These are phyloP conservation scores for Pseudocercospora fuligena DNA, from an alignment of 2,329 filamentous ascomycete genomes.

Conservation along the genomic window DNA sequence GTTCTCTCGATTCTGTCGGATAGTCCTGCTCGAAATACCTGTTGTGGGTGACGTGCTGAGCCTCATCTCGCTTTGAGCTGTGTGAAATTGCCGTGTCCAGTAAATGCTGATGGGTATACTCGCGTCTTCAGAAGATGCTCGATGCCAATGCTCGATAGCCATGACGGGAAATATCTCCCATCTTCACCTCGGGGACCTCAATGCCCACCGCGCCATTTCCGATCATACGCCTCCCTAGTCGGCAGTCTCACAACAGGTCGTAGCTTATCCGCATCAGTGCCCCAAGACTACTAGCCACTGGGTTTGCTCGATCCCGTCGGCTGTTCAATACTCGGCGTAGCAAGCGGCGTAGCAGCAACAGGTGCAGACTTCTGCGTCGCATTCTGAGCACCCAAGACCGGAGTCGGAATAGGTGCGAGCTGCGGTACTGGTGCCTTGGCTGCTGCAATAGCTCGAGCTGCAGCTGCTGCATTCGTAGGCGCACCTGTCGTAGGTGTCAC, in stretches of 20 bases:
- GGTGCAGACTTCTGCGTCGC: slow-evolving; percentile 21
- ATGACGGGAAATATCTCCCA: not conserved
- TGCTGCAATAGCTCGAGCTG: slow-evolving; percentile 7
- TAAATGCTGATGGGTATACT: not conserved
- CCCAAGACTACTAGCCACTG: slow-evolving; percentile 12
- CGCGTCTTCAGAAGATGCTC: not conserved
- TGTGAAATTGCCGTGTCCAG: not conserved
- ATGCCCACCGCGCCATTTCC: not conserved
- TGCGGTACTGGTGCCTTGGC: slow-evolving; percentile 13
- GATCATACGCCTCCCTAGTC: slow-evolving; percentile 2
- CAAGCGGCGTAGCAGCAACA: slow-evolving; percentile 15
- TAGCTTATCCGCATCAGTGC: slow-evolving; percentile 8
- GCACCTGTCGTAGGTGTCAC: slow-evolving; percentile 29
- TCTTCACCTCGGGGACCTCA: not conserved
- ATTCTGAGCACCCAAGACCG: slow-evolving; percentile 28
- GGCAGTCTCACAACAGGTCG: slow-evolving; percentile 9
- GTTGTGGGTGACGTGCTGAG: too few species aligned
- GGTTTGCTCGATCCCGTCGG: slow-evolving; percentile 4
- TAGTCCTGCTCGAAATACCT: too few species aligned
- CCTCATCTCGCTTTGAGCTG: too few species aligned
- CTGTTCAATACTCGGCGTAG: slow-evolving; percentile 12
- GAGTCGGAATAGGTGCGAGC: slow-evolving; percentile 24
- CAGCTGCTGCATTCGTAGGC: slow-evolving; percentile 21
- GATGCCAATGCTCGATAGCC: not conserved
- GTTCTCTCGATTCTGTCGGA: too few species aligned